Base-by-base conservation (phyloP, 140 eudicot genomes). In the Anethum foeniculum region DNA sequence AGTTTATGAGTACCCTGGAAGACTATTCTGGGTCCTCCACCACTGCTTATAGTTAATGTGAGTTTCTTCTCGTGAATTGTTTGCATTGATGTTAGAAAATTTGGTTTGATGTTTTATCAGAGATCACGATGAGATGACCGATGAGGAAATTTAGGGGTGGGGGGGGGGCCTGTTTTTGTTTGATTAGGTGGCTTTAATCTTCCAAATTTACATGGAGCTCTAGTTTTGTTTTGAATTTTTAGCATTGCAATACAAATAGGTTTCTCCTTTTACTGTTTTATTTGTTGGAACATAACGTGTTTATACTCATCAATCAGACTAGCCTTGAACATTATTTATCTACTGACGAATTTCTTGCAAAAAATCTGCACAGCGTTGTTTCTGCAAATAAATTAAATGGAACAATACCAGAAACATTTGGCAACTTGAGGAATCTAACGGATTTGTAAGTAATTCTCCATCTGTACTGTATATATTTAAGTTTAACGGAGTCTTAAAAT, bases 351-450 rank as follows among this genome's bases (percentile, higher is more conserved):
- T n/a, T 82, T 44, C 78, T 72, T 27, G 76, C 34, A 25, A 41
- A 82, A 30, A 19, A 41, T 84, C 80, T 16, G 23, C 87, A 93
- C 94, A 94, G 98, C 81, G 46, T 85, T 67, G 91, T 83, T 85
- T 82, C 94, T 44, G 94, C 96, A 21, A 94, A 94, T 85, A 85
- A 87, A 79, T 88, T 94, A 82, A 92, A 83, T 27, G 96, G 97
- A 84, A 84, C 93, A 44, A 90, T 94, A 84, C 97, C 98, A 1
- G 89, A 80, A 81, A 77, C 82, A 23, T 92, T 82, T 83, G 86
- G 86, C 82, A 89, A 85, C 51, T 85, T 94, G 23, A 83, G 71
- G 80, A 94, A 82, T 87, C 81, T 94, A 64, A 75, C 68, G 48
- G 90, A 92, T 75, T 88, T 94, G 98, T 94, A 89, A 94, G 98